Conservation (phyloP, 2,329 filamentous ascomycete species). For the Calycina marina region DNA sequence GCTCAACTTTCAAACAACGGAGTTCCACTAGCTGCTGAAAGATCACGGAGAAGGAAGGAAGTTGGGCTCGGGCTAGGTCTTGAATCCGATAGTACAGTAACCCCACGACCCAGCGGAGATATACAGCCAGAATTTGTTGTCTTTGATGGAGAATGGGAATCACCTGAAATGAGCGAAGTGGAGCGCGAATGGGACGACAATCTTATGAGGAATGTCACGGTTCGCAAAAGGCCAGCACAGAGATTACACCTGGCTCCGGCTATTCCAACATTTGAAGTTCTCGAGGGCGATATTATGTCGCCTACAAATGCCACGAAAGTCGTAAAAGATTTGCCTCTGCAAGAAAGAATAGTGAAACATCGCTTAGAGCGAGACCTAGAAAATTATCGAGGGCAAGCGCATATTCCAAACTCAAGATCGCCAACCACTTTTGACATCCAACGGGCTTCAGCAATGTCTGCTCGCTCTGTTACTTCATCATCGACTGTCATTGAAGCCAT, state of each 20-base stretch:
- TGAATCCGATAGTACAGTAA: conserved; percentile 22
- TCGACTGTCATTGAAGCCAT: conserved; percentile 47
- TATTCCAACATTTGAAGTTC: conserved; percentile 26
- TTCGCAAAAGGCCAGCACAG: conserved; percentile 27
- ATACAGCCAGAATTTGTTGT: conserved; percentile 34
- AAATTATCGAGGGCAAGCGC: conserved; percentile 7
- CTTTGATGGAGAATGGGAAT: conserved; percentile 46
- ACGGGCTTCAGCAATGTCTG: conserved; percentile 39
- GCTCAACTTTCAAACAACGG: conserved; percentile 12
- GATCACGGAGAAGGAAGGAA: conserved; percentile 12
- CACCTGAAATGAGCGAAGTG: conserved; percentile 27
- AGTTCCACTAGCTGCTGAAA: conserved; percentile 9
- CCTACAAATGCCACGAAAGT: conserved; percentile 37
- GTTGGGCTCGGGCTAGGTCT: conserved; percentile 26
- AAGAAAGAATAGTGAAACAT: conserved; percentile 16
- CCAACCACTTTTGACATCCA: conserved; percentile 25
- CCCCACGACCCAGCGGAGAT: conserved; percentile 17
- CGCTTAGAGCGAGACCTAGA: conserved; percentile 14
- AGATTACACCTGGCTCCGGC: conserved; percentile 10
- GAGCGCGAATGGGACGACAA: conserved; percentile 41
- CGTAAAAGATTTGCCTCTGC: conserved; percentile 15
- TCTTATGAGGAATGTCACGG: conserved; percentile 36
- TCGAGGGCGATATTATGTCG: conserved; percentile 33
- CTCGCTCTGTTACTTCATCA: conserved; percentile 31
- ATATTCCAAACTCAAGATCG: conserved; percentile 11